Percentiles rank a stretch among this genome's conserved stretches.
These are phyloP conservation scores for Suillus paluster DNA, from an alignment of 768 basidiomycete species.

Conservation along the genomic window DNA sequence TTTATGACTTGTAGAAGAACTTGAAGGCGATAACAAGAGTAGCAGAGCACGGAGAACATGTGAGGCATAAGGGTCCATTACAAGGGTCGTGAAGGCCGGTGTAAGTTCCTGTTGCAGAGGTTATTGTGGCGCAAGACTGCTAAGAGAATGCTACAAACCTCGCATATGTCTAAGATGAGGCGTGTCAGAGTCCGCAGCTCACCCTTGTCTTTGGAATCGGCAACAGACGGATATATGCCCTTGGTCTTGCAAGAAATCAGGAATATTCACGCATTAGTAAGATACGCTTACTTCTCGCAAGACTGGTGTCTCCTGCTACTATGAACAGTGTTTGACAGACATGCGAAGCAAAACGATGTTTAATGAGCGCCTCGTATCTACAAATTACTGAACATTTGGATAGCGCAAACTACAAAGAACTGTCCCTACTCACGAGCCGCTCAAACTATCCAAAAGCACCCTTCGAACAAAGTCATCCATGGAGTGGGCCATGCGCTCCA, in stretches of 20 bases:
- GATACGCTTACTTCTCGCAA: conserved; percentile 61
- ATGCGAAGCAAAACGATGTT: conserved; percentile 93
- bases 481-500: conserved; percentile 89
- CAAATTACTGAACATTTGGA: conserved; percentile 9
- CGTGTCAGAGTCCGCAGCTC: conserved; percentile 69
- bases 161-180: conserved; percentile 64
- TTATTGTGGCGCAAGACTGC: conserved; percentile 14
- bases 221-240: conserved; percentile 54
- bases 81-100: conserved; percentile 60
- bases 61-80: conserved; percentile 89
- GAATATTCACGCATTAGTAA: neutral
- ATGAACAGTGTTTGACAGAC: conserved; percentile 89
- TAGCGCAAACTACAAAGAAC: conserved; percentile 10
- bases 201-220: conserved; percentile 57
- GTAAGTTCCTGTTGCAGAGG: conserved; percentile 63
- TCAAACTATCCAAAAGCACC: conserved; percentile 85
- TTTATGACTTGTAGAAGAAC: conserved; percentile 45
- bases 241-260: conserved; percentile 44
- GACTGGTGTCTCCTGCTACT: conserved; percentile 64
- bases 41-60: conserved; percentile 87
- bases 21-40: conserved; percentile 69
- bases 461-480: conserved; percentile 97
- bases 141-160: conserved; percentile 47
- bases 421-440: conserved; percentile 75
- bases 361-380: conserved; percentile 67